Evolutionary conservation across 768 basidiomycete genomes (phyloP).

Genomic region (Tulasnella sp.): DNA sequence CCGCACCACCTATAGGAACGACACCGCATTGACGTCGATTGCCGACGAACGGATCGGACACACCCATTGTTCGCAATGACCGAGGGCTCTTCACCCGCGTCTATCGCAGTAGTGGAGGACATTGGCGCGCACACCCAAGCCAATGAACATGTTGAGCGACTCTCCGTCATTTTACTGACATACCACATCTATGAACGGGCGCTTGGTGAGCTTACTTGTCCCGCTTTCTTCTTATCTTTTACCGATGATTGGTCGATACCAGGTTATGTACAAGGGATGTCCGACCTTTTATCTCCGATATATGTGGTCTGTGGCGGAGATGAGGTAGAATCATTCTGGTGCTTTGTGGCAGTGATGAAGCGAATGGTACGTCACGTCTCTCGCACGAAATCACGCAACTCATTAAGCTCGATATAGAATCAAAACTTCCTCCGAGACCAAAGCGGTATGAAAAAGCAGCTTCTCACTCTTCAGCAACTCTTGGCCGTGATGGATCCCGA

Average conservation of each 20-base stretch:
- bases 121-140: constrained; percentile 79
- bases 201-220: constrained; percentile 43
- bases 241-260: neutral
- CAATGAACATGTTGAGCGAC: constrained; percentile 84
- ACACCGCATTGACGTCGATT: constrained; percentile 94
- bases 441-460: constrained; percentile 92
- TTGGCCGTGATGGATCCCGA: constrained; percentile 93
- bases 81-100: constrained; percentile 13
- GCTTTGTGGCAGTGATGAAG: constrained; percentile 88
- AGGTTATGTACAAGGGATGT: constrained; percentile 99
- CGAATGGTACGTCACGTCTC: constrained; percentile 56
- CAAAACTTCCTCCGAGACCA: constrained; percentile 93
- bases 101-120: constrained; percentile 24
- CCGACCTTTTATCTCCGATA: constrained; percentile 84
- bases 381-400: neutral
- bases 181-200: constrained; percentile 86
- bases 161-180: constrained; percentile 75
- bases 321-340: constrained; percentile 91
- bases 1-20: constrained; percentile 43
- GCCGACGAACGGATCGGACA: constrained; percentile 87
- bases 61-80: constrained; percentile 68
- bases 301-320: constrained; percentile 86
- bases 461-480: constrained; percentile 78
- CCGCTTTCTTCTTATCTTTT: neutral
- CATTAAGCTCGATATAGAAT: constrained; percentile 34